Percentiles rank a stretch among this genome's conserved stretches.
Conservation (phyloP, 805 yeast species). For the Komagataella pastoris region DNA sequence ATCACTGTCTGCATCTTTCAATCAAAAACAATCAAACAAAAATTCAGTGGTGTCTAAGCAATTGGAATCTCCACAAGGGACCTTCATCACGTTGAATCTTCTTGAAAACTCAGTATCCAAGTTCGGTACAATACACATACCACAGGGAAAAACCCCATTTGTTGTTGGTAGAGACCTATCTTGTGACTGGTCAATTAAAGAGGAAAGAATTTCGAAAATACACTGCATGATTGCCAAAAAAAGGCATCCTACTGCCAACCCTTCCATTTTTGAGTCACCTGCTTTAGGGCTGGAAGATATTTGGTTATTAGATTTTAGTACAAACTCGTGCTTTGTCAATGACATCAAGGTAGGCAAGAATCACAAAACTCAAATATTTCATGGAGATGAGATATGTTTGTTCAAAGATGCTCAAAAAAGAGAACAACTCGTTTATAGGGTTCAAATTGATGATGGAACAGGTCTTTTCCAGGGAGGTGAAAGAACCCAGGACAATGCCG, state of each 20-base stretch:
- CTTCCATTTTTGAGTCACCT: conserved; percentile 51
- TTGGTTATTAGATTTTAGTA: conserved; percentile 70
- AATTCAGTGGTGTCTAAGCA: conserved; percentile 52
- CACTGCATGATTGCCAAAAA: conserved; percentile 63
- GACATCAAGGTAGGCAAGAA: conserved; percentile 45
- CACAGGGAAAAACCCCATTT: conserved; percentile 54
- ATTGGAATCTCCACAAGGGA: conserved; percentile 35
- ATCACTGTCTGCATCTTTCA: background rate
- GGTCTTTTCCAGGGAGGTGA: conserved; percentile 47
- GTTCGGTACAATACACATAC: conserved; percentile 36
- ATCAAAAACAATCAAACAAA: conserved; percentile 38
- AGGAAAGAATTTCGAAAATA: conserved; percentile 68
- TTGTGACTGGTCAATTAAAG: conserved; percentile 49
- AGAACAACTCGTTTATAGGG: conserved; percentile 39
- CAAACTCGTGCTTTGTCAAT: conserved; percentile 71
- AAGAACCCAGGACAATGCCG: background rate
- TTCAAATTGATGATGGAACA: conserved; percentile 43
- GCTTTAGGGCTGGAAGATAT: conserved; percentile 60
- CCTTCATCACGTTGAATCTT: conserved; percentile 50
- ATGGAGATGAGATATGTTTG: conserved; percentile 55
- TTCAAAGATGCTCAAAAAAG: conserved; percentile 45
- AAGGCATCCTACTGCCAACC: conserved; percentile 42
- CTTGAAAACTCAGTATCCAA: conserved; percentile 27
- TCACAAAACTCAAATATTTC: conserved; percentile 42
- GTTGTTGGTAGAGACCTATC: conserved; percentile 62